Base-by-base conservation (phyloP, 306 rosid species). In the Alnus rubra region DNA sequence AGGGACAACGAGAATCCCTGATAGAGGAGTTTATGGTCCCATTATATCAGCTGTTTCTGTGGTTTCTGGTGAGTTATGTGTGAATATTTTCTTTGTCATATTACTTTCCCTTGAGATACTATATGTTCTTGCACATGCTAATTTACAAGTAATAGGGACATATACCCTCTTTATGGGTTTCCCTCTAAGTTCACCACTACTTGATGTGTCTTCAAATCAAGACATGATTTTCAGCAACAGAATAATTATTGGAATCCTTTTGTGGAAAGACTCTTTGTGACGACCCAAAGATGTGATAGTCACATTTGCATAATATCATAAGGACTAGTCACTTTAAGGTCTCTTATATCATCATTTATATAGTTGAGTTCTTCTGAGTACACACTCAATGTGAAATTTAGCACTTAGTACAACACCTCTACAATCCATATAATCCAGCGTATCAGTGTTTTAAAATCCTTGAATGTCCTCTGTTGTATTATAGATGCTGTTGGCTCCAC, bases 21-120 rank as follows among this genome's bases (percentile, higher is more conserved):
- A 48, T 0, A 75, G 86, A 42, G 93, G 93, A 88, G 81, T 78
- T 62, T 91, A 89, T 76, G 97, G 97, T 65, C 97, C 92, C 63
- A 88, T 91, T 44, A 62, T 91, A 75, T 89, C 97, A 37, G 97
- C 97, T 74, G 44, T 91, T 74, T 86, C 97, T 55, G 86, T 91
- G 53, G 79, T 82, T 72, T 88, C 97, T 81, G 87, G 97, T 89
- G 58, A 85, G 89, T 77, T 33, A 16, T 56, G 69, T 77, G 35
- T 28, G 48, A 28, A 14, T 79, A 0, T 45, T 68, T 58, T 74
- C 18, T 10, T 69, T 53, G 31, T 51, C 1, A 4, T 49, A 42
- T 73, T 71, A 50, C 13, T 35, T 31, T 64, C 64, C 23, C 19
- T n/a, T 18, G 23, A 55, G 7, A 55, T 16, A 50, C 53, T 50